These are phyloP conservation scores for Malassezia dermatis DNA, from an alignment of 1,284 basidiomycete species.

Conservation along the genomic window DNA sequence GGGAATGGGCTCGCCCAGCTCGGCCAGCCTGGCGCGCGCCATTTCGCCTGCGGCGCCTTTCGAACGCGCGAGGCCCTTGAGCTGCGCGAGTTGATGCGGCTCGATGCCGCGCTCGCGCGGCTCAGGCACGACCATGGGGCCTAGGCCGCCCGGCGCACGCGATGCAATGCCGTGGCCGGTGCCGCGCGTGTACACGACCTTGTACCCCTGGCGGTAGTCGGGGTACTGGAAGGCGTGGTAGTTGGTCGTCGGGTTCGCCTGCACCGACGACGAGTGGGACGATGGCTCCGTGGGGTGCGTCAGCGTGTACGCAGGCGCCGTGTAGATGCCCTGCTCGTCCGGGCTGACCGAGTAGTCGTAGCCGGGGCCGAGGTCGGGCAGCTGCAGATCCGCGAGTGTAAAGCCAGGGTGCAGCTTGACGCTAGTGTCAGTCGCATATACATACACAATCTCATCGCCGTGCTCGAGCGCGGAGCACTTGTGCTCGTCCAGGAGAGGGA, in stretches of 20 bases:
- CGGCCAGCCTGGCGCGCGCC: constrained; percentile 17
- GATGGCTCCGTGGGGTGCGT: constrained; percentile 38
- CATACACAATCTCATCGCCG: constrained; percentile 38
- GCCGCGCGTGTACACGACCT: constrained; percentile 32
- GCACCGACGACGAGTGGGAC: constrained; percentile 41
- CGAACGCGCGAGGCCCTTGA: constrained; percentile 15
- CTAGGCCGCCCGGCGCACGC: neutral
- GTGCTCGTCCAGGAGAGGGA: constrained; percentile 39
- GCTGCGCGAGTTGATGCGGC: constrained; percentile 12
- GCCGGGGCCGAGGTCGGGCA: constrained; percentile 25
- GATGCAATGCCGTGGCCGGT: constrained; percentile 23
- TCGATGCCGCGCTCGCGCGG: neutral
- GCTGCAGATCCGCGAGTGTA: constrained; percentile 27
- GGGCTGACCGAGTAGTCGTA: constrained; percentile 33
- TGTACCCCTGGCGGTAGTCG: constrained; percentile 30
- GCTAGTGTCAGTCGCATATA: neutral
- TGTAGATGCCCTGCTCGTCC: constrained; percentile 26
- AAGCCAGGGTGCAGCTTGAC: constrained; percentile 26
- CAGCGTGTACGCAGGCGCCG: constrained; percentile 30
- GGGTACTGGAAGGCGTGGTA: constrained; percentile 37
- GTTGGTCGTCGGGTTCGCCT: constrained; percentile 40
- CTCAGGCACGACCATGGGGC: neutral
- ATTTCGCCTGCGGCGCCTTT: constrained; percentile 9
- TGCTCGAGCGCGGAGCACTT: constrained; percentile 43
- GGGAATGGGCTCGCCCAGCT: constrained; percentile 15